Evolutionary conservation across 768 basidiomycete species (phyloP), one percentile per base, ranked within the genome.

Genomic region (Tricholomella constricta): DNA sequence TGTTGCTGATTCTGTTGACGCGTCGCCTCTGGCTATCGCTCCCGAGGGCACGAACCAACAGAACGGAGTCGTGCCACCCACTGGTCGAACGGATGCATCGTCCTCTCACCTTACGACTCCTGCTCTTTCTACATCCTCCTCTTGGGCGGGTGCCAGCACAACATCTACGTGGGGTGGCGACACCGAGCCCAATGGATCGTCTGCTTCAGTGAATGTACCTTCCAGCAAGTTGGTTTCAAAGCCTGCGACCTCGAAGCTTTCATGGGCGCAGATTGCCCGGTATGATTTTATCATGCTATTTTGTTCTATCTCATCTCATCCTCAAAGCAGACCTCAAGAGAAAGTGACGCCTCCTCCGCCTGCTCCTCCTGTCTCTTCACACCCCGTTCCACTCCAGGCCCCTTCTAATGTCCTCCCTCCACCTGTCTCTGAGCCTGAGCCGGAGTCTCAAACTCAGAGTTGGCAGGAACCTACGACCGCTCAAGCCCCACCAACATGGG

Each of bases 251-350:
- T 84, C 88, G 7, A 90, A 91, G 73, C 69, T 89, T 54, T 91
- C 91, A 31, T 93, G 90, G 90, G 91, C 91, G 7, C 88, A 93
- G 62, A 78, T 93, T 65, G 90, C 91, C 57, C 78, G 85, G 89
- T 88, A 63, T 6, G 79, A 71, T 51, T 25, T 45, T 27, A 40
- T 55, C 35, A 35, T 54, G 22, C 23, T 26, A n/a, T 54, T 10
- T 15, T 26, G 22, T 40, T 51, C 60, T 20, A 48, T 29, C 44
- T 46, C 44, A 52, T 46, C 42, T 47, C 41, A 56, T 42, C 22
- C 31, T 23, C 27, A 45, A 31, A 59, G 22, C 56, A 89, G 86
- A 48, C 79, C 80, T 20, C 84, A 87, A 59, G 86, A 89, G 65
- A 90, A 88, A 66, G 79, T n/a, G n/a, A n/a, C 79, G 12, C 60